Base-by-base conservation (phyloP, 352 stramenopile species). In the Phytophthora vignae region DNA sequence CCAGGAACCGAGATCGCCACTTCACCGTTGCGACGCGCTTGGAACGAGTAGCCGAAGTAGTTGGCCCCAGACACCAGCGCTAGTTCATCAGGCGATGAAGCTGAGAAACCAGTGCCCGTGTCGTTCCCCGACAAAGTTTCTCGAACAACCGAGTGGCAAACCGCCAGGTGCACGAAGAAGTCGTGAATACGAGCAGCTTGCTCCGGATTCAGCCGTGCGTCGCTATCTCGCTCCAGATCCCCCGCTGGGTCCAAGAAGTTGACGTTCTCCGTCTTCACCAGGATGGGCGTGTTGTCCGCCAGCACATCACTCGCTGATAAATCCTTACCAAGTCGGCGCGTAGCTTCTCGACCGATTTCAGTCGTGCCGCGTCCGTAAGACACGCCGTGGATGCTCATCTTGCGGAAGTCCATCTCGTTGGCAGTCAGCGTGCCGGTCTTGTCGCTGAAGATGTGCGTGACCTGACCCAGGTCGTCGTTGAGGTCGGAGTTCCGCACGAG, bases 331-430 rank as follows among this genome's bases (percentile, higher is more conserved):
- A 92, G 76, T 8, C 89, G 72, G 2, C 82, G 83, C 14, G 88
- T 79, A 10, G 90, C 90, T 33, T 93, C 90, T 1, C 88, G 85
- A 0, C 90, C 90, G 38, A 97, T 96, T 73, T 96, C 88, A 8
- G 90, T 94, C 22, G 86, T 96, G 12, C 88, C 90, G 11, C 85
- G 85, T 9, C 89, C 90, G 55, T 96, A 97, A 1, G 86, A 93
- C 3, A 92, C 74, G 19, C 89, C 90, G 55, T 95, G 82, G 49
- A 97, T 82, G 50, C 84, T 92, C 85, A 97, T 93, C 65, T 96
- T 96, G 54, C 90, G 86, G 56, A 95, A 96, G 55, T 95, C 87
- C 90, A 97, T 96, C 64, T 94, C 87, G 73, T 96, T 97, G 3
- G 87, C 87, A 19, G 90, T 97, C 14, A 96, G 67, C 9, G 90